Base-by-base conservation (phyloP, 2,329 filamentous ascomycete species). In the Allantophomopsis lycopodina region DNA sequence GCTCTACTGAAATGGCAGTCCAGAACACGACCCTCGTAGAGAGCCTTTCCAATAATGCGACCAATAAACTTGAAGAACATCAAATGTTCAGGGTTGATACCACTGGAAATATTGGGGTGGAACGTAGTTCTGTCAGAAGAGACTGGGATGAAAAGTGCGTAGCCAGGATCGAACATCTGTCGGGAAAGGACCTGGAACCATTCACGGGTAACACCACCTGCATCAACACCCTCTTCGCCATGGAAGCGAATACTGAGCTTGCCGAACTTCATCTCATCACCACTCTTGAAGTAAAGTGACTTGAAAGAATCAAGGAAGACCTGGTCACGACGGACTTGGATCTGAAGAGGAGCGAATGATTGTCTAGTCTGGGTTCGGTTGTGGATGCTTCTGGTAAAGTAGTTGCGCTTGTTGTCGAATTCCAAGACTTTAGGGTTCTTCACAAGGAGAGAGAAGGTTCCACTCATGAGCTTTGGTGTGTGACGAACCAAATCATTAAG, bases 11-110 rank as follows among this genome's bases (percentile, higher is more conserved):
- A 98, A 69, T 96, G 94, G 61, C 91, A 98, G 60, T 98, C 91
- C 21, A 98, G 77, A 30, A 98, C 79, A 41, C 91, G 83, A 35
- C 86, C 85, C 64, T 98, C 93, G 59, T 96, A 98, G 37, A 98
- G 71, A 31, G 91, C 91, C 63, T 98, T 98, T 53, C 91, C 93
- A 50, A 98, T 98, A 61, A 98, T 87, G 37, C 91, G 84, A 33
- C 91, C 91, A 53, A 98, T 95, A 63, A 98, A 98, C 59, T 96
- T 96, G 76, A 98, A 98, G 73, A 95, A 98, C 68, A 86, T 78
- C 43, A 96, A 63, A 66, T 98, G 93, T 61, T 98, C 89, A 28
- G 84, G 80, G 57, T 98, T 98, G 71, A 96, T 80, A 35, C 79
- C 79, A 60, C 89, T 96, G 46, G 93, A 73, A 55, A 86, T 86